Conservation (phyloP, 2,329 filamentous ascomycete species). For the Trichoderma hamatum region DNA sequence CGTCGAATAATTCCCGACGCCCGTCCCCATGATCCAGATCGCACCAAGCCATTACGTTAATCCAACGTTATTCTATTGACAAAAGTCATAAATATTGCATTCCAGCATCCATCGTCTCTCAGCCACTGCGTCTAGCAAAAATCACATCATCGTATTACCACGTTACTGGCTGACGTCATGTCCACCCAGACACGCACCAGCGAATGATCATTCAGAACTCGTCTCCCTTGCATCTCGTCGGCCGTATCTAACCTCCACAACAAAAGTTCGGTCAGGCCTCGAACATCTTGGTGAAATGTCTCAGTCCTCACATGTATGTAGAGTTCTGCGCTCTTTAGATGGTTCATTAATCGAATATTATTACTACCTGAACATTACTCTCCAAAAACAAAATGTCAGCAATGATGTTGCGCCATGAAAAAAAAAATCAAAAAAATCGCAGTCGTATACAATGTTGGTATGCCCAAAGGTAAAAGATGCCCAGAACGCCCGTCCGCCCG, state of each 20-base stretch:
- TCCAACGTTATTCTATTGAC: not conserved
- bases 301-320: not conserved
- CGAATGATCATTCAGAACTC: slow-evolving; percentile 9
- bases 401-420: not conserved
- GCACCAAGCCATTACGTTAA: not conserved
- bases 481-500: slow-evolving; percentile 13
- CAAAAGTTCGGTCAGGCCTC: slow-evolving; percentile 3
- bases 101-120: not conserved
- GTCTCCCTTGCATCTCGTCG: slow-evolving; percentile 6
- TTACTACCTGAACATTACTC: not conserved
- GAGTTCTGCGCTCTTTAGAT: not conserved
- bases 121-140: slow-evolving; percentile 5
- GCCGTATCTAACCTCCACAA: not conserved
- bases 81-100: not conserved
- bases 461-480: slow-evolving; percentile 3
- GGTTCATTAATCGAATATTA: slow-evolving; percentile 10
- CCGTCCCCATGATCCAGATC: not conserved
- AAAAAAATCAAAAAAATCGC: not conserved
- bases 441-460: not conserved
- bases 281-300: not conserved
- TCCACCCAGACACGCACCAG: not conserved
- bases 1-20: not conserved
- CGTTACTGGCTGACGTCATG: slow-evolving; percentile 18
- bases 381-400: not conserved
- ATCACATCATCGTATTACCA: slow-evolving; percentile 4